These are phyloP conservation scores for Asterochloris sp. DNA, from an alignment of 139 green algal species.

Conservation along the genomic window DNA sequence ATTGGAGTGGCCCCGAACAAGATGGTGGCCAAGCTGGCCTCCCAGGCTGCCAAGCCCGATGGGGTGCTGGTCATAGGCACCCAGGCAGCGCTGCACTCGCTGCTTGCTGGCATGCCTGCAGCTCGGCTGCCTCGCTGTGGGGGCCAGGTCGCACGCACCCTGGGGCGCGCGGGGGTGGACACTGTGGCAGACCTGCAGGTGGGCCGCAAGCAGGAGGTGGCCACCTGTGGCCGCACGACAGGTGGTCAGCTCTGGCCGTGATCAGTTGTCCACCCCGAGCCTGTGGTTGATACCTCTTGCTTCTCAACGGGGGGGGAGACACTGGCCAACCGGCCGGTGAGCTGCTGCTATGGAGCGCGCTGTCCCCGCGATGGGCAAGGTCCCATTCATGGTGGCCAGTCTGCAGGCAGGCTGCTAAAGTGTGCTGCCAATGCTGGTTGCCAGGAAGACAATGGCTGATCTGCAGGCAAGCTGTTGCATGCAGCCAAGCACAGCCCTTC, in stretches of 20 bases:
- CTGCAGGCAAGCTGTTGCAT: no score
- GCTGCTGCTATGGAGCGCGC: no score
- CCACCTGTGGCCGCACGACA: background rate
- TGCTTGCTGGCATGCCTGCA: slow-evolving; percentile 30
- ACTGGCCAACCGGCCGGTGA: background rate
- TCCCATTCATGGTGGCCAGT: no score
- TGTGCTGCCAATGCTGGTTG: no score
- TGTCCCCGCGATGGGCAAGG: no score
- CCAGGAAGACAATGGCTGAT: no score
- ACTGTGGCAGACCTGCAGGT: slow-evolving; percentile 33
- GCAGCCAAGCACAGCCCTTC: no score
- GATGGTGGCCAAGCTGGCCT: slow-evolving; percentile 68
- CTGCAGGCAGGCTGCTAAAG: no score
- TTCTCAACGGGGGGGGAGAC: background rate
- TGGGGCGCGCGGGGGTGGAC: slow-evolving; percentile 21
- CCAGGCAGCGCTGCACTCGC: slow-evolving; percentile 12
- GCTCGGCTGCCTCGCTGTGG: slow-evolving; percentile 43
- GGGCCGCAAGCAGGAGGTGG: background rate
- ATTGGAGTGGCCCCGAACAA: slow-evolving; percentile 67
- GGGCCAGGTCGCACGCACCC: slow-evolving; percentile 28
- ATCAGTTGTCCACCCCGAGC: no score
- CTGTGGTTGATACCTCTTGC: background rate
- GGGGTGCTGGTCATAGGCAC: slow-evolving; percentile 29
- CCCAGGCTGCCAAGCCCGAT: slow-evolving; percentile 60
- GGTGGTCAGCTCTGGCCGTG: background rate